phyloP scores from a whole-genome alignment of 305 asterid species.

The Fraxinus platypoda region DNA sequence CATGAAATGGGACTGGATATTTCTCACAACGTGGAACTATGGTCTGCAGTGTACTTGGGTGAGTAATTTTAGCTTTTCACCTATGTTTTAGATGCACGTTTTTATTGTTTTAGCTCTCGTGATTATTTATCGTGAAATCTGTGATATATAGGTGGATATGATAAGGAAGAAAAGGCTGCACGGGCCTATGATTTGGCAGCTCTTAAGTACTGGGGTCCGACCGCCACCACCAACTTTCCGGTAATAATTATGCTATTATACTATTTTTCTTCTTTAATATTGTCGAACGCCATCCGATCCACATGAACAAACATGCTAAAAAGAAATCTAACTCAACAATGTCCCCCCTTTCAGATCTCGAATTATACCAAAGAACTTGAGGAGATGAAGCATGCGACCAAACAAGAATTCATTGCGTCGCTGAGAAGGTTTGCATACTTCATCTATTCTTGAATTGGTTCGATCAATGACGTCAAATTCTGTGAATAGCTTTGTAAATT shows the following conservation, averaged over 20 bases:
- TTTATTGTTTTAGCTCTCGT: background rate
- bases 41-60: slow-evolving; percentile 85
- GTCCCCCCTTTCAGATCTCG: slow-evolving; percentile 45
- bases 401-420: slow-evolving; percentile 94
- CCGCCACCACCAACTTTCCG: slow-evolving; percentile 93
- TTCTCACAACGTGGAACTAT: slow-evolving; percentile 19
- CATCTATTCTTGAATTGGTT: background rate
- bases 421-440: slow-evolving; percentile 60
- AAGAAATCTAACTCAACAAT: slow-evolving; percentile 1
- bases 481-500: background rate
- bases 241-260: slow-evolving; percentile 32
- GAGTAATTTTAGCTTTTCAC: slow-evolving; percentile 25
- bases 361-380: slow-evolving; percentile 74
- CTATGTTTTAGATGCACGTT: background rate
- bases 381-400: slow-evolving; percentile 81
- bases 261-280: background rate
- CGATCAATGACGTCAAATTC: background rate
- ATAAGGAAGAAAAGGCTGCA: slow-evolving; percentile 95
- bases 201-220: slow-evolving; percentile 92
- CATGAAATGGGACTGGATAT: slow-evolving; percentile 37
- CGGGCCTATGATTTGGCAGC: slow-evolving; percentile 96
- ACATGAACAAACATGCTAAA: background rate
- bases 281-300: background rate
- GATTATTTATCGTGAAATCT: slow-evolving; percentile 14
- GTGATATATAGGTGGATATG: slow-evolving; percentile 79